Conservation (phyloP, 495 filamentous ascomycete genomes). For the Xylaria curta region DNA sequence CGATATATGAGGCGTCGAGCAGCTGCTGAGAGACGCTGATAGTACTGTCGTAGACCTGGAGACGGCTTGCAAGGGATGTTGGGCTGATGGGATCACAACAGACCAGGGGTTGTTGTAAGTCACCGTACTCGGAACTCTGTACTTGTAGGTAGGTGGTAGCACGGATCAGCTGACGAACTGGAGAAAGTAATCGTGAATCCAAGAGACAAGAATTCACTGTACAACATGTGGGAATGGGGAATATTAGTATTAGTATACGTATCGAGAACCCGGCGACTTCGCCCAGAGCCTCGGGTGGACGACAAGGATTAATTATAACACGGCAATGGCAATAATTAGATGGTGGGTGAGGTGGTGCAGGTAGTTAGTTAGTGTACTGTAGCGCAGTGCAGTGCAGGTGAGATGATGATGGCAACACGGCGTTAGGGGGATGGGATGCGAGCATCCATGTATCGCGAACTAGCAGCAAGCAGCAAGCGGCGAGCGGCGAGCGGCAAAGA, state of each 20-base stretch:
- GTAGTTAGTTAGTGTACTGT: not conserved
- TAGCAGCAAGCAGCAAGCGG: not conserved
- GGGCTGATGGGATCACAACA: slow-evolving; percentile 7
- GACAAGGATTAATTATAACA: not conserved
- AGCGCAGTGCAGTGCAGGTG: not conserved
- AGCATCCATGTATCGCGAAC: slow-evolving; percentile 1
- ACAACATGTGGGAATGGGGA: not conserved
- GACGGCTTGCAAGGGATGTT: slow-evolving; percentile 12
- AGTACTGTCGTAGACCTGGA: not conserved
- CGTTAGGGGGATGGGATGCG: slow-evolving; percentile 2
- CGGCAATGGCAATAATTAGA: not conserved
- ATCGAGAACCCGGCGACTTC: not conserved
- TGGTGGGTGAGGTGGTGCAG: not conserved
- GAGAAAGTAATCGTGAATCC: not conserved
- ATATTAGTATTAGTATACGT: slow-evolving; percentile 9
- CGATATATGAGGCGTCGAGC: not conserved
- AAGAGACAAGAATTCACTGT: not conserved
- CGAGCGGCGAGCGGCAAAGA: slow-evolving; percentile 3
- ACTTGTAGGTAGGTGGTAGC: not conserved
- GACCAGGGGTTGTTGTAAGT: slow-evolving; percentile 4
- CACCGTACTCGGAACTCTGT: not conserved
- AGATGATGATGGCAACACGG: slow-evolving; percentile 24
- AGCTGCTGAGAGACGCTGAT: not conserved
- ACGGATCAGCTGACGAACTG: slow-evolving; percentile 15
- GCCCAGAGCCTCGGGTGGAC: slow-evolving; percentile 5